Evolutionary conservation across 192 early-diverging fungal species (phyloP).

Genomic region (Lobosporangium transversale): DNA sequence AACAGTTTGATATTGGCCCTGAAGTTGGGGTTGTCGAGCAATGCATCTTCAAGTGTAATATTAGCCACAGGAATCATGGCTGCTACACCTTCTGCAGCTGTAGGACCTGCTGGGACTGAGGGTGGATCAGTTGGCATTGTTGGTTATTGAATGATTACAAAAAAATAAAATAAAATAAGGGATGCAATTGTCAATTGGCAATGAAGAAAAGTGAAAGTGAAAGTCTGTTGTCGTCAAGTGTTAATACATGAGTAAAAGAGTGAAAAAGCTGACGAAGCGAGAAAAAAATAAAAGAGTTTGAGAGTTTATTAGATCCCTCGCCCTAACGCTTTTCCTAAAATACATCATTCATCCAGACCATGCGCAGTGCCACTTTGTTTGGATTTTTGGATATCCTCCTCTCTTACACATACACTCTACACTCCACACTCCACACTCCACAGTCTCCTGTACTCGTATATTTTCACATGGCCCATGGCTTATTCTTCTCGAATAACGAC

Average conservation of each 20-base stretch:
- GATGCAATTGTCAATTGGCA: background rate
- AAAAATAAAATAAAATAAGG: conserved; percentile 3
- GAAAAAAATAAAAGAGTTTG: no score
- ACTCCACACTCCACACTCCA: no score
- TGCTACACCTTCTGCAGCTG: conserved; percentile 29
- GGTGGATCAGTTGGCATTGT: conserved; percentile 21
- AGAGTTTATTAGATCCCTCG: no score
- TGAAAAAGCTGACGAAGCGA: background rate
- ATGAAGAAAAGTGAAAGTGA: background rate
- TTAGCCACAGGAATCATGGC: conserved; percentile 48
- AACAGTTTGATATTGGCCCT: conserved; percentile 62
- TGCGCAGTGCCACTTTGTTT: no score
- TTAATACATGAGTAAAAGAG: background rate
- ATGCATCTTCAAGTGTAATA: conserved; percentile 61
- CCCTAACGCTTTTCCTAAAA: no score
- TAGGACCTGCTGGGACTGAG: conserved; percentile 23
- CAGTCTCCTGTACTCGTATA: no score
- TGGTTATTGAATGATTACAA: background rate
- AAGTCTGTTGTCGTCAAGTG: background rate
- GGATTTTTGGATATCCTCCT: no score
- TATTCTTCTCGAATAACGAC: no score
- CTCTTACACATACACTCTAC: no score
- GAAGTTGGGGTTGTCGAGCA: conserved; percentile 64
- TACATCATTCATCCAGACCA: no score
- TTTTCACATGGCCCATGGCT: no score